A percentile compares a stretch with the other conserved stretches of the same genome.
These are phyloP conservation scores for Fusarium odoratissimum DNA, from an alignment of 2,329 filamentous ascomycete genomes.

Conservation along the genomic window DNA sequence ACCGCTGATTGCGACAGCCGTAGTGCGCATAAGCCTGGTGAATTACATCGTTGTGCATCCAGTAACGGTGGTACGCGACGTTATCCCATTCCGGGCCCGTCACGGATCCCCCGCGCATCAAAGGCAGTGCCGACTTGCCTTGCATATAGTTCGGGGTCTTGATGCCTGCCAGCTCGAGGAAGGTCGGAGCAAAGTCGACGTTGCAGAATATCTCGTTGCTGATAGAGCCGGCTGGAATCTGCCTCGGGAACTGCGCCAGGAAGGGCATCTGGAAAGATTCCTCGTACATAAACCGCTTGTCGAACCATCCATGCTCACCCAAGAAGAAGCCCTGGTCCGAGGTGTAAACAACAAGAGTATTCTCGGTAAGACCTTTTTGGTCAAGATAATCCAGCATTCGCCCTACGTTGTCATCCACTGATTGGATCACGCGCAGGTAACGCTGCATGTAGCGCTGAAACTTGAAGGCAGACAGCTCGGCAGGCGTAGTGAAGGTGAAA, in stretches of 20 bases:
- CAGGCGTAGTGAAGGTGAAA: constrained; percentile 56
- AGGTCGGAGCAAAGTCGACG: constrained; percentile 65
- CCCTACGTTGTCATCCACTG: constrained; percentile 64
- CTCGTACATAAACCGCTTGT: constrained; percentile 69
- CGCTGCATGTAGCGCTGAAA: constrained; percentile 68
- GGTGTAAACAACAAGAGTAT: constrained; percentile 65
- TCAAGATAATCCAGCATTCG: constrained; percentile 60
- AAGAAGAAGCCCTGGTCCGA: constrained; percentile 68
- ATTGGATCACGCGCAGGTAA: constrained; percentile 64
- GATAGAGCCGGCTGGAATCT: constrained; percentile 52
- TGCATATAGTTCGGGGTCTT: constrained; percentile 63
- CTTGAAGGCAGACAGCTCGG: constrained; percentile 63
- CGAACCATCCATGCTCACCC: constrained; percentile 68
- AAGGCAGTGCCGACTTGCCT: constrained; percentile 55
- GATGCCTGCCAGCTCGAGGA: constrained; percentile 58
- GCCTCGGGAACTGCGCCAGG: constrained; percentile 58
- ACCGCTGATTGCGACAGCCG: constrained; percentile 61
- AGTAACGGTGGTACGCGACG: constrained; percentile 66
- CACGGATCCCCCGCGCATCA: constrained; percentile 43
- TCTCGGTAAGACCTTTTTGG: constrained; percentile 52
- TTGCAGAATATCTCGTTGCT: constrained; percentile 64
- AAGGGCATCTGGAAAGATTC: constrained; percentile 69
- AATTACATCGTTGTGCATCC: constrained; percentile 65
- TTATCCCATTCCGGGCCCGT: constrained; percentile 61
- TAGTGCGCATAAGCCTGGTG: constrained; percentile 65